phyloP scores from a whole-genome alignment of 345 rosid species.

The Euphorbia tirucalli region DNA sequence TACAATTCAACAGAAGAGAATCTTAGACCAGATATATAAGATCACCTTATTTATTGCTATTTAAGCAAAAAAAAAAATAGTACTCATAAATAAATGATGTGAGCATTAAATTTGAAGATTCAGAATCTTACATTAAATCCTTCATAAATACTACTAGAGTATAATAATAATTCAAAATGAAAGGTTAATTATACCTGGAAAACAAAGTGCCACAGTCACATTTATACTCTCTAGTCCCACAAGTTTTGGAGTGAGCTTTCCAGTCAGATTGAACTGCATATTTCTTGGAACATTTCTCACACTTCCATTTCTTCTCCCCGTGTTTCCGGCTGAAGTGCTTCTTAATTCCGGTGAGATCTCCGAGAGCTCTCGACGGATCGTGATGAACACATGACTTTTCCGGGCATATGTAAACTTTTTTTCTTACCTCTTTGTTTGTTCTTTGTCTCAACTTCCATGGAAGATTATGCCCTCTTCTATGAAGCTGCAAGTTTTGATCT shows the following conservation, averaged over 20 bases:
- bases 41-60: background rate
- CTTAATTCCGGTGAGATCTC: conserved; percentile 93
- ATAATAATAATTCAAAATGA: background rate
- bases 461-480: conserved; percentile 90
- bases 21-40: no score
- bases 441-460: conserved; percentile 95
- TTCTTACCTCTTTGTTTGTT: conserved; percentile 55
- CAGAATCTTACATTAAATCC: no score
- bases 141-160: background rate
- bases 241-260: conserved; percentile 96
- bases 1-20: no score
- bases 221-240: conserved; percentile 93
- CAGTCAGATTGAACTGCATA: conserved; percentile 96
- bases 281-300: conserved; percentile 94
- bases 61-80: no score
- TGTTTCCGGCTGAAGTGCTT: conserved; percentile 93
- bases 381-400: conserved; percentile 91
- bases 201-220: conserved; percentile 94
- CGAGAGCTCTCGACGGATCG: conserved; percentile 81
- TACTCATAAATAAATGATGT: conserved; percentile 16
- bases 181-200: conserved; percentile 58
- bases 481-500: conserved; percentile 95
- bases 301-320: conserved; percentile 96
- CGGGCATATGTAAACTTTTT: conserved; percentile 90
- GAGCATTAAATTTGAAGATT: conserved; percentile 35